Evolutionary conservation across 257 asterid genomes (phyloP), one percentile per base, ranked within the genome.

Genomic region (Solanum etuberosum): DNA sequence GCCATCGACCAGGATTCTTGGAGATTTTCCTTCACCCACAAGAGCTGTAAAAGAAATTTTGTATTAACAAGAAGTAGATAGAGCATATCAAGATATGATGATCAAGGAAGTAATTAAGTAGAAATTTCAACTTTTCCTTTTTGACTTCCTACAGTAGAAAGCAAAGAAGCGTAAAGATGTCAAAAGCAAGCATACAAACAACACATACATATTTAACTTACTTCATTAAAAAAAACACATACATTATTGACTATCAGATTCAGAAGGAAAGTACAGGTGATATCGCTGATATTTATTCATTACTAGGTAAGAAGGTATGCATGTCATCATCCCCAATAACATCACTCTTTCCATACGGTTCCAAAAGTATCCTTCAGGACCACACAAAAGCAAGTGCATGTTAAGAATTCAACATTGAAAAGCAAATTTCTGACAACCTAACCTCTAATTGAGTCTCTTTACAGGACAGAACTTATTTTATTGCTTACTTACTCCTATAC

Each of bases 1-100:
- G 93, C 93, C 99, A 97, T 89, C 51, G 99, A 90, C 99, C 99
- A 97, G 67, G 99, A 92, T 89, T 95, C 99, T 86, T 84, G 94
- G 90, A 97, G 88, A 89, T 95, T 97, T 90, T 97, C 99, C 89
- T 97, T 95, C 91, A 97, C 98, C 99, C 99, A 97, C 87, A 97
- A 88, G 90, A 97, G 99, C 99, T 96, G 92, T 89, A 90, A 81
- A 88, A 54, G 81, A 85, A 89, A 86, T 86, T 78, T 84, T 48
- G 81, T 87, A 87, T 88, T 87, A 89, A 86, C 61, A 89, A 70
- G 83, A 42, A 81, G 77, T 87, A 61, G 72, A 27, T 76, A 34
- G 83, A 84, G 86, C 83, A 87, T 83, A 78, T 11, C 84, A 46
- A 68, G 87, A 71, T 34, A 34, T 32, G 40, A 70, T 86, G 25